Conservation (phyloP, 306 rosid genomes). For the Pyrus betulifolia region DNA sequence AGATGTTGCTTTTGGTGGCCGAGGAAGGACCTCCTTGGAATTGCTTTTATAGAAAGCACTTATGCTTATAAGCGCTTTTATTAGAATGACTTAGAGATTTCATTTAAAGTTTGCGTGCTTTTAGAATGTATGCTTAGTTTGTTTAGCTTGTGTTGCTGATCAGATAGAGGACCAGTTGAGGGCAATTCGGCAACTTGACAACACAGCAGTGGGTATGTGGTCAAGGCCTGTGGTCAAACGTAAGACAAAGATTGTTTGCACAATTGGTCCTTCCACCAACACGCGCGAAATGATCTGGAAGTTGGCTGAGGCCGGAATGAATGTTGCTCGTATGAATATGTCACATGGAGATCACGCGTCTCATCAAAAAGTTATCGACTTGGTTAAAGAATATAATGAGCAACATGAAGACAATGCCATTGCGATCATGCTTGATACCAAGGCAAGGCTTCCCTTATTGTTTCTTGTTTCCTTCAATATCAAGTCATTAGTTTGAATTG, state of each 20-base stretch:
- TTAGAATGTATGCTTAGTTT: not conserved
- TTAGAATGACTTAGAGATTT: not conserved
- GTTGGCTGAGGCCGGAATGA: constrained; percentile 96
- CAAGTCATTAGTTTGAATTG: not conserved
- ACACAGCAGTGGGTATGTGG: constrained; percentile 67
- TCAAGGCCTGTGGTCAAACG: constrained; percentile 74
- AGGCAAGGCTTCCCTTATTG: constrained; percentile 31
- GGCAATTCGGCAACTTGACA: constrained; percentile 46
- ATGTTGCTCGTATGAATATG: constrained; percentile 94
- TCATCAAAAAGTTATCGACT: constrained; percentile 89
- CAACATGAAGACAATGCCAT: constrained; percentile 66
- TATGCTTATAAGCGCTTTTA: too few species aligned
- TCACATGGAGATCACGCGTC: constrained; percentile 98
- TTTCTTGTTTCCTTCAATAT: not conserved
- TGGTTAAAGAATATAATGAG: constrained; percentile 87
- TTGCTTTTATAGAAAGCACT: not conserved
- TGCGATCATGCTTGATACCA: constrained; percentile 95
- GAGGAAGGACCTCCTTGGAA: not conserved
- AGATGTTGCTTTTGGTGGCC: not conserved
- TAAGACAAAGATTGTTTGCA: constrained; percentile 96
- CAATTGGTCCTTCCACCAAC: constrained; percentile 92
- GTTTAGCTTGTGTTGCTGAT: not conserved
- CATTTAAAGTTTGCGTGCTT: not conserved
- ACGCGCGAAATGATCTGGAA: constrained; percentile 96
- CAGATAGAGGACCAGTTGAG: constrained; percentile 53